These are phyloP conservation scores for Evansstolkia leycettana DNA, from an alignment of 495 filamentous ascomycete species.

Conservation along the genomic window DNA sequence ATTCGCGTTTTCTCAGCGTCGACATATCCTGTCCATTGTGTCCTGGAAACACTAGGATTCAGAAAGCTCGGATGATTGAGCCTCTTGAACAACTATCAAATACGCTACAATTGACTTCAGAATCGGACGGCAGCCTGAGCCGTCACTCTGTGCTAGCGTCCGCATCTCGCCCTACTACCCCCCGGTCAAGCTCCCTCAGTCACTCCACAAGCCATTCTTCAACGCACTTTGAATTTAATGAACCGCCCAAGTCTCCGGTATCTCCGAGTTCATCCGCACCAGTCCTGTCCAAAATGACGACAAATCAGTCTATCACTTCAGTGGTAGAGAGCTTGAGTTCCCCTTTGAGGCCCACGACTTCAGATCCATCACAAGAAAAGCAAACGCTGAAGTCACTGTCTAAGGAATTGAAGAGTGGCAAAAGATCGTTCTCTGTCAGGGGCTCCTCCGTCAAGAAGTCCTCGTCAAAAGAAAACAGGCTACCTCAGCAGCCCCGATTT, in stretches of 20 bases:
- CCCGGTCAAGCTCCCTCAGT: constrained; percentile 13
- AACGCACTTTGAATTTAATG: constrained; percentile 2
- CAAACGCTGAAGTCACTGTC: constrained; percentile 9
- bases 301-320: constrained; percentile 5
- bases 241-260: background rate
- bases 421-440: constrained; percentile 7
- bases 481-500: constrained; percentile 10
- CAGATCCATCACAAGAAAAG: constrained; percentile 7
- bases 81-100: constrained; percentile 10
- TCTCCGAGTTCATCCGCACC: background rate
- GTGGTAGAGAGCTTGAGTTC: constrained; percentile 3
- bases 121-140: constrained; percentile 6
- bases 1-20: constrained; percentile 7
- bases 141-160: constrained; percentile 8
- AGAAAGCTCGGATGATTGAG: constrained; percentile 14
- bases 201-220: constrained; percentile 14
- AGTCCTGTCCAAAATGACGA: constrained; percentile 3
- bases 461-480: constrained; percentile 6
- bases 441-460: constrained; percentile 8
- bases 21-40: constrained; percentile 13
- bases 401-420: constrained; percentile 10
- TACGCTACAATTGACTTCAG: constrained; percentile 3
- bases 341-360: constrained; percentile 3
- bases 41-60: constrained; percentile 9
- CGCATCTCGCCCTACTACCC: constrained; percentile 9